Base-by-base conservation (phyloP, 2,329 filamentous ascomycete genomes). In the Aspergillus costaricaensis region DNA sequence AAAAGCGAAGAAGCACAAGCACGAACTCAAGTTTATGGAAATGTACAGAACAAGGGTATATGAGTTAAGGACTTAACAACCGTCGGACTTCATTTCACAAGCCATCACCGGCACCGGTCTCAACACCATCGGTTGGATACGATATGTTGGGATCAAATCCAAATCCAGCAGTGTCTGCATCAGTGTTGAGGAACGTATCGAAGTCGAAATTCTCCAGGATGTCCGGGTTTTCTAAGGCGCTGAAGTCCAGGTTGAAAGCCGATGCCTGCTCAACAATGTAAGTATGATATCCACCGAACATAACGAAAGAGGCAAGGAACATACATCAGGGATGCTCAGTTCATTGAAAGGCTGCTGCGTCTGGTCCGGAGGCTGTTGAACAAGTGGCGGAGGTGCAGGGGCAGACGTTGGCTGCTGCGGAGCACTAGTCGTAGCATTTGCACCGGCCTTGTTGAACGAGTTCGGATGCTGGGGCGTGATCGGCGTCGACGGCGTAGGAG, bases 161-260 rank as follows among this genome's bases (percentile, higher is more conserved):
- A 65, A 80, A 80, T 21, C 72, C 73, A 38, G 72, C 69, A n/a
- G 70, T 69, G 57, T 77, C 78, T 48, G 68, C 72, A 65, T 83
- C 83, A 41, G 82, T 85, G 68, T 88, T 86, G 55, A 89, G 77
- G 77, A 88, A 89, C 15, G 83, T 85, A 70, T 88, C 86, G 71
- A 89, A 89, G 73, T 89, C 86, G 71, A 89, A 88, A 67, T 79
- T 81, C 68, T 82, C 80, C 48, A 82, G 70, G 32, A 82, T 74
- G 67, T 82, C 79, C 38, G 74, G 72, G 60, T 77, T 79, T 59
- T 81, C 79, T 61, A 82, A 68, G 55, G 76, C 68, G 65, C 74
- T 76, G 68, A 81, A 81, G 65, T 79, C 75, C 57, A 80, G 74
- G 51, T 72, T 77, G 68, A 77, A 79, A 56, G 68, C 65, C 57